Conservation (phyloP, 2,329 filamentous ascomycete genomes). For the Pseudomassariella vexata region DNA sequence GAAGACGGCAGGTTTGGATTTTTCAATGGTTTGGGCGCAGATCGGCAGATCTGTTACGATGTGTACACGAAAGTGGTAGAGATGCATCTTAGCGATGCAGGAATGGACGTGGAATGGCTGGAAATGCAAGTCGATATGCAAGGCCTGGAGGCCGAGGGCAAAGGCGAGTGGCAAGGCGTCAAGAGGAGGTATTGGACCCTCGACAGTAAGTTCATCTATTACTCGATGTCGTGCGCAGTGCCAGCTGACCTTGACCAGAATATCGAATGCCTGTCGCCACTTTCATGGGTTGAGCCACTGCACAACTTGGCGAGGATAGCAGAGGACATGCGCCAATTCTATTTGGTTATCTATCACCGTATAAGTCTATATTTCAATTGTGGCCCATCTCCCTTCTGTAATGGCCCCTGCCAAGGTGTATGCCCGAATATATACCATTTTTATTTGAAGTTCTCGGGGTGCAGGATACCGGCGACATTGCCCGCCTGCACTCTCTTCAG, state of each 20-base stretch:
- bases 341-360: too few species aligned
- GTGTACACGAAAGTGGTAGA: constrained; percentile 91
- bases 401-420: not conserved
- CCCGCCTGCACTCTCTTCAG: constrained; percentile 59
- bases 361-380: too few species aligned
- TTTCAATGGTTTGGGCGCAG: constrained; percentile 87
- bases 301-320: not conserved
- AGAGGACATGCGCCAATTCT: too few species aligned
- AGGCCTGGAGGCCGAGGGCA: constrained; percentile 56
- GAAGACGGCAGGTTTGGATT: constrained; percentile 73
- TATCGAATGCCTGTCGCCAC: constrained; percentile 72
- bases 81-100: constrained; percentile 83
- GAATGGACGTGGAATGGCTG: constrained; percentile 84
- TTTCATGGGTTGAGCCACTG: constrained; percentile 54
- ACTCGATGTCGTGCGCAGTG: too few species aligned
- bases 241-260: constrained; percentile 34
- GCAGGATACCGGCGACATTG: constrained; percentile 58
- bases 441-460: constrained; percentile 56
- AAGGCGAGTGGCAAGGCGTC: constrained; percentile 83
- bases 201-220: constrained; percentile 48
- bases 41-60: constrained; percentile 89
- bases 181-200: constrained; percentile 86
- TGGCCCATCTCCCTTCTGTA: too few species aligned
- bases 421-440: not conserved
- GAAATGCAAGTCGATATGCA: constrained; percentile 67